Evolutionary conservation across 2,329 filamentous ascomycete genomes (phyloP), one percentile per base, ranked within the genome.

Genomic region (Aureobasidium namibiae): DNA sequence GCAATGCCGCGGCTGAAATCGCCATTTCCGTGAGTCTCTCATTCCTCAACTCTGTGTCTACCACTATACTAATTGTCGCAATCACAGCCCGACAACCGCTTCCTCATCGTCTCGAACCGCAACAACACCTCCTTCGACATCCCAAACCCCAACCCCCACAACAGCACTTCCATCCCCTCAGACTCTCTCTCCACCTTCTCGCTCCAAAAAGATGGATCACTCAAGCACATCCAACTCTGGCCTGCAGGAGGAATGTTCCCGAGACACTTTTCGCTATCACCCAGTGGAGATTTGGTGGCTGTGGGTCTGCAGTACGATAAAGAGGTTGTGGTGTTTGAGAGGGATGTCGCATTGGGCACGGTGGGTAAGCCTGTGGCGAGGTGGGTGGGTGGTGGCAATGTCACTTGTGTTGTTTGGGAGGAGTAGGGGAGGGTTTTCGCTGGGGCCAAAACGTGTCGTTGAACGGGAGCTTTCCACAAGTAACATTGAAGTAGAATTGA

Each of bases 21-120:
- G 73, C 75, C 46, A 70, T 83, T 7, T 68, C 68, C 65, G 29
- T 68, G 61, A 62, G 63, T 57, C 14, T 23, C 29, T 1, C 58
- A 39, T n/a, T 9, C 18, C 21, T 41, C 6, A 18, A 4, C 33
- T 34, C 23, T 26, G 2, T 33, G 33, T 31, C 24, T 21, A 9
- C 9, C 7, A 34, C 10, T 8, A 61, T 41, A 18, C 31, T 31
- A 31, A 53, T 29, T 14, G n/a, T 36, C 7, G 21, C 11, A 2
- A 21, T 29, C 18, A 24, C 45, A 70, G 60, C 75, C 75, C 3
- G 75, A 78, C 63, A 75, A 78, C 61, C 80, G 78, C 36, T 88
- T 84, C 74, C 69, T 91, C 54, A 76, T 88, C 64, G 79, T 87
- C 42, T 87, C 85, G 2, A 88, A 87, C 63, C 85, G 89, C 62